A percentile compares a stretch with the other conserved stretches of the same genome.
Evolutionary conservation across 805 yeast species (phyloP).

Genomic region (Nematodospora valgi): DNA sequence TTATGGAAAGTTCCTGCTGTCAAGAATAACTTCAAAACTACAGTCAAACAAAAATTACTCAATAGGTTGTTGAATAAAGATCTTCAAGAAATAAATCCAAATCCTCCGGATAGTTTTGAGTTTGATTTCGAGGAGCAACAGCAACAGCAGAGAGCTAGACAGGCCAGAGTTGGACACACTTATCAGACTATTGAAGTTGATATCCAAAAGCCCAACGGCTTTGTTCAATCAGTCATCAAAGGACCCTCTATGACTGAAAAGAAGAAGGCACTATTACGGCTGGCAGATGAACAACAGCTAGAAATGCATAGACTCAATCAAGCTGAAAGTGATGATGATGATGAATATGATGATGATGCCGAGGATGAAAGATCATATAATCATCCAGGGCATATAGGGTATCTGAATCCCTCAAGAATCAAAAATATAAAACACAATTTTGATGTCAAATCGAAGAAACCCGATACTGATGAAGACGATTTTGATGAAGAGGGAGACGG

Average conservation of each 20-base stretch:
- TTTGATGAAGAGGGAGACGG: too few species aligned
- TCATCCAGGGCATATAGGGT: constrained; percentile 6
- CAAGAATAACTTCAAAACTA: constrained; percentile 12
- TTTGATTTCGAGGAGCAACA: not conserved
- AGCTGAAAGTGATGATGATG: constrained; percentile 2
- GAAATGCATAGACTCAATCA: not conserved
- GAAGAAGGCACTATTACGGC: not conserved
- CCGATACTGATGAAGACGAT: too few species aligned
- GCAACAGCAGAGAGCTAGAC: not conserved
- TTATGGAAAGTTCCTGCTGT: constrained; percentile 14
- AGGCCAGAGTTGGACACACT: not conserved
- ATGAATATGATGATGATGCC: not conserved
- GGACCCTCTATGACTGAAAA: constrained; percentile 5
- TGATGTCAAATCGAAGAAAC: too few species aligned
- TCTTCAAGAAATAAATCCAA: constrained; percentile 7
- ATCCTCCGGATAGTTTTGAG: constrained; percentile 4
- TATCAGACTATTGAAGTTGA: constrained; percentile 5
- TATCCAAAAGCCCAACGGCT: constrained; percentile 3
- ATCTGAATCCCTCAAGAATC: constrained; percentile 9
- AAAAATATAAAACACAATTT: constrained; percentile 6
- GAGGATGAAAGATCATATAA: constrained; percentile 1
- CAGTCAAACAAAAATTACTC: constrained; percentile 12
- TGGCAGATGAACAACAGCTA: not conserved
- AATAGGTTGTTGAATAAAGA: constrained; percentile 9
- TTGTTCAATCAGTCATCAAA: constrained; percentile 7